Percentiles rank a stretch among this genome's conserved stretches.
These are phyloP conservation scores for Cordyceps cicadae DNA, from an alignment of 2,329 filamentous ascomycete genomes.

Conservation along the genomic window DNA sequence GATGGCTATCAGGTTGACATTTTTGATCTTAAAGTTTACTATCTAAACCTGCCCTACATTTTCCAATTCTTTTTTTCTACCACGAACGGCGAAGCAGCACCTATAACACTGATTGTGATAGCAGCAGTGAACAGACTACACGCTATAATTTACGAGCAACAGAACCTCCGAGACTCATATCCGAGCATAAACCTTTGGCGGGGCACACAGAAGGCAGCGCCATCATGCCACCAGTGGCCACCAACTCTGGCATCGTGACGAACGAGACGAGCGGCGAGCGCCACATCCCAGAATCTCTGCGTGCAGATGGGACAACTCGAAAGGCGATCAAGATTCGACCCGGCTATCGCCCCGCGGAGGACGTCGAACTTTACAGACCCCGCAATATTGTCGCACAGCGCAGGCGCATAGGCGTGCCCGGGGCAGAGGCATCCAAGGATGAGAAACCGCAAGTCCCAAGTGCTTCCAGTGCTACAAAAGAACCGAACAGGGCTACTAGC, in stretches of 20 bases:
- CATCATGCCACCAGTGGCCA: conserved; percentile 41
- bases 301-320: conserved; percentile 82
- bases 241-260: conserved; percentile 67
- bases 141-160: background rate
- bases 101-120: background rate
- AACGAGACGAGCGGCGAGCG: conserved; percentile 70
- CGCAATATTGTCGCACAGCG: conserved; percentile 79
- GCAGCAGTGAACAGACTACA: background rate
- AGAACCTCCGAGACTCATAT: background rate
- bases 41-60: background rate
- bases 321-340: conserved; percentile 91
- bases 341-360: conserved; percentile 88
- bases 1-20: background rate
- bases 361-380: conserved; percentile 94
- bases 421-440: conserved; percentile 53
- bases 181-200: background rate
- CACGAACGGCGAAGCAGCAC: background rate
- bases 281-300: conserved; percentile 78
- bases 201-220: conserved; percentile 1
- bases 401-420: conserved; percentile 56
- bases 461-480: conserved; percentile 22
- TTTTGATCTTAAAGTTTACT: conserved; percentile 1
- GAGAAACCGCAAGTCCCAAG: conserved; percentile 27
- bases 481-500: background rate
- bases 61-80: background rate